Conservation (phyloP, 345 rosid genomes). For the Rhizophora apiculata region DNA sequence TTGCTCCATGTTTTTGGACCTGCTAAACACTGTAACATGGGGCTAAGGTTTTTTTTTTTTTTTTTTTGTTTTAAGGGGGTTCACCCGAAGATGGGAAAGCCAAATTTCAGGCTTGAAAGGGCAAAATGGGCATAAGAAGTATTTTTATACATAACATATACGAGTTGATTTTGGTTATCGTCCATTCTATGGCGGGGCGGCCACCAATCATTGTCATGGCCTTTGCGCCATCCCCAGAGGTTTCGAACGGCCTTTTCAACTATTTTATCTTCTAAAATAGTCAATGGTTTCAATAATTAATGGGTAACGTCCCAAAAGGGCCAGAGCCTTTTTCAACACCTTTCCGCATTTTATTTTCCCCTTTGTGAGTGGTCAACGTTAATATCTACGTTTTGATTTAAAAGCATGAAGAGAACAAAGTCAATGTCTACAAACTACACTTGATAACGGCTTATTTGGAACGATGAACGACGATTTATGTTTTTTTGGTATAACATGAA, state of each 20-base stretch:
- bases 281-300: conserved; percentile 21
- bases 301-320: conserved; percentile 8
- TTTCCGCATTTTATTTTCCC: background rate
- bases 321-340: conserved; percentile 8
- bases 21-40: too few relatives aligned
- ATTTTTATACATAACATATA: conserved; percentile 1
- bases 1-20: too few relatives aligned
- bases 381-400: background rate
- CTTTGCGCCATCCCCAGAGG: conserved; percentile 19
- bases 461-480: too few relatives aligned
- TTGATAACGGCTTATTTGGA: too few relatives aligned
- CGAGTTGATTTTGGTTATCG: conserved; percentile 9
- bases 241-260: background rate
- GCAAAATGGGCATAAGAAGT: conserved; percentile 1
- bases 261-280: background rate
- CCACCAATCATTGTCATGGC: conserved; percentile 27
- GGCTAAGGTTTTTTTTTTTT: too few relatives aligned
- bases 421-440: too few relatives aligned
- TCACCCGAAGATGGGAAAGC: too few relatives aligned
- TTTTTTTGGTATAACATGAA: too few relatives aligned
- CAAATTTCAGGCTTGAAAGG: background rate
- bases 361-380: conserved; percentile 5
- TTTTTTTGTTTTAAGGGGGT: too few relatives aligned
- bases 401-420: too few relatives aligned
- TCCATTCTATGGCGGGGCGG: conserved; percentile 37